A percentile compares a stretch with the other conserved stretches of the same genome.
phyloP scores from a whole-genome alignment of 2,329 filamentous ascomycete species.

The Cladosporium oxysporum region DNA sequence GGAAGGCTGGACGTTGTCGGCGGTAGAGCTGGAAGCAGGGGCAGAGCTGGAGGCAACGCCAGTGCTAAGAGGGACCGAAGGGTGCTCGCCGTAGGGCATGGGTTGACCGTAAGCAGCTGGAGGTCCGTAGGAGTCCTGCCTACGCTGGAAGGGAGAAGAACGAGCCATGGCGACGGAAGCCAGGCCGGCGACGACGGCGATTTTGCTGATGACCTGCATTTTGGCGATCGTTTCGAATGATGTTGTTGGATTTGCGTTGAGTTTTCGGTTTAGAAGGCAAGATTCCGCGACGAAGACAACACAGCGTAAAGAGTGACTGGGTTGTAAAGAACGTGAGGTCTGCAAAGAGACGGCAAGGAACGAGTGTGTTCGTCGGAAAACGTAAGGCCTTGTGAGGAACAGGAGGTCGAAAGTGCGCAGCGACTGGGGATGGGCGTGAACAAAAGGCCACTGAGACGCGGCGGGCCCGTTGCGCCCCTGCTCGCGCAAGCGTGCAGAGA shows the following conservation, averaged over 20 bases:
- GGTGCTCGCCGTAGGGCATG: slow-evolving; percentile 18
- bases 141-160: slow-evolving; percentile 16
- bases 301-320: slow-evolving; percentile 36
- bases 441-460: slow-evolving; percentile 14
- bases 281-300: slow-evolving; percentile 29
- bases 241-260: slow-evolving; percentile 23
- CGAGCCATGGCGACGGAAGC: slow-evolving; percentile 31
- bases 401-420: slow-evolving; percentile 15
- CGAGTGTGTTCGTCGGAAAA: slow-evolving; percentile 30
- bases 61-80: slow-evolving; percentile 18
- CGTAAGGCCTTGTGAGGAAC: slow-evolving; percentile 26
- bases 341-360: slow-evolving; percentile 31
- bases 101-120: slow-evolving; percentile 27
- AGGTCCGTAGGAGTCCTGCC: slow-evolving; percentile 19
- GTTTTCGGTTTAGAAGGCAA: slow-evolving; percentile 19
- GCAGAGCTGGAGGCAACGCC: slow-evolving; percentile 20
- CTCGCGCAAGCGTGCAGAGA: slow-evolving; percentile 16
- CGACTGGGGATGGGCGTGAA: slow-evolving; percentile 18
- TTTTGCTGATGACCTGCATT: slow-evolving; percentile 34
- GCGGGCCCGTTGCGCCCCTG: slow-evolving; percentile 15
- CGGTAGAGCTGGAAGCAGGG: slow-evolving; percentile 18
- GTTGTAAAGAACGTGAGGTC: slow-evolving; percentile 37
- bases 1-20: slow-evolving; percentile 20
- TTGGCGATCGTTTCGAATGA: slow-evolving; percentile 20
- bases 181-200: slow-evolving; percentile 34